Percentiles rank a stretch among this genome's conserved stretches.
These are phyloP conservation scores for Rubroshorea leprosula DNA, from an alignment of 345 rosid species.

Conservation along the genomic window DNA sequence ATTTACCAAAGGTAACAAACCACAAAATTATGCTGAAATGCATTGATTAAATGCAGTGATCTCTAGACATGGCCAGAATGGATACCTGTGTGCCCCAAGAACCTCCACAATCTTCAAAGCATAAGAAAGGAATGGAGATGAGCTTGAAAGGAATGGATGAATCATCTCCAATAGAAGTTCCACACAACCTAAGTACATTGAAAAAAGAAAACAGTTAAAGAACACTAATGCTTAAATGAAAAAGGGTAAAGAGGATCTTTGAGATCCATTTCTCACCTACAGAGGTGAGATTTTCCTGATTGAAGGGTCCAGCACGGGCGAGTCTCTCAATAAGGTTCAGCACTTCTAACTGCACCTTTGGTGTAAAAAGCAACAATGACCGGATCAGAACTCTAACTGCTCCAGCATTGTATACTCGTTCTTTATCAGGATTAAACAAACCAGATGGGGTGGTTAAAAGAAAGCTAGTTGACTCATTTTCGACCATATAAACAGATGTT, in stretches of 20 bases:
- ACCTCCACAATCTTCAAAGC: conserved; percentile 91
- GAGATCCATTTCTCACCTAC: conserved; percentile 56
- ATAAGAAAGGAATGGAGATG: conserved; percentile 75
- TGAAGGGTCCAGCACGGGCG: conserved; percentile 84
- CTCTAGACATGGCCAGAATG: conserved; percentile 10
- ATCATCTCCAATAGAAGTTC: conserved; percentile 89
- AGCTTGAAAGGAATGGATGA: conserved; percentile 77
- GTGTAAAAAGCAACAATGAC: conserved; percentile 87
- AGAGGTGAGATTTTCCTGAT: conserved; percentile 93
- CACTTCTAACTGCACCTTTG: conserved; percentile 86
- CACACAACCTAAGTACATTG: conserved; percentile 63
- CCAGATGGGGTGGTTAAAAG: conserved; percentile 57
- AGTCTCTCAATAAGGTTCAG: conserved; percentile 73
- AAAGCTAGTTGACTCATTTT: conserved; percentile 44
- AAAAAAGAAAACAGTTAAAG: conserved; percentile 24
- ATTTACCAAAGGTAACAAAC: conserved; percentile 17
- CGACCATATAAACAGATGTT: conserved; percentile 31
- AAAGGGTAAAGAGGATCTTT: conserved; percentile 9
- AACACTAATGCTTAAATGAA: conserved; percentile 14
- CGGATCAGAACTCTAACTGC: conserved; percentile 79
- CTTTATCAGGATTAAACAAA: conserved; percentile 64
- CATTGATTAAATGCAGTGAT: conserved; percentile 6
- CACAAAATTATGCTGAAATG: conserved; percentile 11
- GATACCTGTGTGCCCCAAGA: conserved; percentile 93
- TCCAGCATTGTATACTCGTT: conserved; percentile 84